Base-by-base conservation (phyloP, 352 stramenopile species). In the Phytophthora europaea region DNA sequence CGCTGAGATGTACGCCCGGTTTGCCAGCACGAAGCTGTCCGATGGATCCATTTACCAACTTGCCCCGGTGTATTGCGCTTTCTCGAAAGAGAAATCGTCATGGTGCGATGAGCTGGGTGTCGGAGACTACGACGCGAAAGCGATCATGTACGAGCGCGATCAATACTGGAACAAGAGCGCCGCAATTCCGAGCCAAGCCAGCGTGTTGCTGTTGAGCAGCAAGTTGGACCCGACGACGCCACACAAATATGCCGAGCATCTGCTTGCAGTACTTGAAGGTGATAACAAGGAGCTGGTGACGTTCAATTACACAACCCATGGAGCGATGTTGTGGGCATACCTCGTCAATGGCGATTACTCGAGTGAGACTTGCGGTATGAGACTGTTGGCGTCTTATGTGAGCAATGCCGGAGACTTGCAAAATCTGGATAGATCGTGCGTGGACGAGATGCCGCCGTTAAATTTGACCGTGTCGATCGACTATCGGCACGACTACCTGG, bases 111-210 rank as follows among this genome's bases (percentile, higher is more conserved):
- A 61, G 18, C 9, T 61, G 18, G 54, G 54, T 12, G 6, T 61
- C 33, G 22, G 34, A 22, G 22, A 48, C 31, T 51, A 61, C 55
- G n/a, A 50, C 10, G 33, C 54, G 15, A 28, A 61, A 20, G 18
- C 8, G 9, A 48, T 61, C 18, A 22, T 70, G n/a, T 85, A 88
- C 65, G 59, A 75, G 43, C 75, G 73, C 16, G 77, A 85, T 65
- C 54, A 76, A 54, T 87, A 85, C 63, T 87, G 73, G 66, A 84
- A 86, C 66, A 50, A 73, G 4, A 54, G 67, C 3, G 78, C 80
- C 3, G 71, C 51, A 20, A 81, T 84, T 43, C 73, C 81, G 6
- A 61, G 18, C 1, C 54, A 70, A 4, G 62, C 69, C 12, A 82
- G 70, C 31, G 78, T 86, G 31, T 45, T 88, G 4, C 36, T 88